Evolutionary conservation across 2,329 filamentous ascomycete genomes (phyloP), one percentile per base, ranked within the genome.

Genomic region (Elsinoe necatrix): DNA sequence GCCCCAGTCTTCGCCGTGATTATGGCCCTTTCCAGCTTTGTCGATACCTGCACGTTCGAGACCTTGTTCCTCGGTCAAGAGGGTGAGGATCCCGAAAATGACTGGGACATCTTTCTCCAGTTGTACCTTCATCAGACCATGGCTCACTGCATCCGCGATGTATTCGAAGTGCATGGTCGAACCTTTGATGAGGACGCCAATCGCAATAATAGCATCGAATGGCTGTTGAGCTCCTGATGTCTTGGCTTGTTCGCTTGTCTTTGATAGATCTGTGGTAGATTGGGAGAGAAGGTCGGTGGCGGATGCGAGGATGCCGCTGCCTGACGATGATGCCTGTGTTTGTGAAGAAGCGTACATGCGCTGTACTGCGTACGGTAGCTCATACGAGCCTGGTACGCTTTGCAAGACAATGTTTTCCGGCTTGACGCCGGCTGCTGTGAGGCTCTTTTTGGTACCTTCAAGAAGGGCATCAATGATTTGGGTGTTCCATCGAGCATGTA

Each of bases 151-250:
- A 62, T 97, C 93, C 41, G 91, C 81, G 66, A 98, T 98, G 75
- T 98, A 97, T 75, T 98, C 93, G 68, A 98, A 98, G 75, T 98
- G 93, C 90, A 96, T 96, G 5, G 93, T 97, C 74, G 95, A 88
- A 70, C 93, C 93, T 77, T 98, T 98, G 76, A 98, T 96, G 60
- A 98, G 82, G 57, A 95, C 91, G 57, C 93, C 93, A 63, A 98
- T 87, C 55, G 93, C 90, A 63, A 98, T 91, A 61, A 98, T 84
- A 61, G 93, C 93, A 69, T 97, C 92, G 66, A 97, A 97, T 18
- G 89, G 82, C 18, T 76, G 60, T 16, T 75, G 65, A 37, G 65
- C 69, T 43, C 61, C 61, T 29, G 48, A 72, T 65, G 57, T 73
- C 62, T 75, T 68, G 12, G 58, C 35, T 20, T 47, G 47, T 18